A percentile compares a stretch with the other conserved stretches of the same genome.
phyloP scores from a whole-genome alignment of 208 protist species.

The Leishmania lainsoni region DNA sequence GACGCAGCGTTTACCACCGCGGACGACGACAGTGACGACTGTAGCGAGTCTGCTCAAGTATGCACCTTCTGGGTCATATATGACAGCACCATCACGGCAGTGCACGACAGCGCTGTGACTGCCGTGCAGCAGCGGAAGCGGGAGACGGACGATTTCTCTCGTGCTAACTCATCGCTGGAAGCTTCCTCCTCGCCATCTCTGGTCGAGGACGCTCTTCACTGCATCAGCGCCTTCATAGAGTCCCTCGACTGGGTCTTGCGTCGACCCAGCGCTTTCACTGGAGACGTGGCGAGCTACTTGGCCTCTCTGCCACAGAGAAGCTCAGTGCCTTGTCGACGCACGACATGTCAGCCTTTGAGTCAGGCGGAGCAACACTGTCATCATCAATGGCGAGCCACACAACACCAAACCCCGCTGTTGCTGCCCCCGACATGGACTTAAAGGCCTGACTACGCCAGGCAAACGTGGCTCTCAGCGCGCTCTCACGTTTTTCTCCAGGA shows the following conservation, averaged over 20 bases:
- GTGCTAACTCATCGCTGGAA: neutral
- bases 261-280: slow-evolving; percentile 3
- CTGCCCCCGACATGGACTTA: neutral
- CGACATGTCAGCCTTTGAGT: neutral
- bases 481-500: slow-evolving; percentile 11
- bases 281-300: slow-evolving; percentile 2
- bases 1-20: neutral
- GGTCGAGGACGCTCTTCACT: neutral
- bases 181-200: neutral
- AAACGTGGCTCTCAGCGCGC: slow-evolving; percentile 1
- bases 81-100: slow-evolving; percentile 9
- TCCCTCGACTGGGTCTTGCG: slow-evolving; percentile 26
- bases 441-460: slow-evolving; percentile 13
- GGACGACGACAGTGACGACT: neutral
- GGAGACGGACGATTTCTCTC: neutral
- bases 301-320: slow-evolving; percentile 9
- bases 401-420: neutral
- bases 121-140: slow-evolving; percentile 9
- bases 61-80: slow-evolving; percentile 23
- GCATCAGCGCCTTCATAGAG: slow-evolving; percentile 11
- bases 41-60: slow-evolving; percentile 12
- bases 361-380: neutral
- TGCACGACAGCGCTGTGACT: slow-evolving; percentile 13
- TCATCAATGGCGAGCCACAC: neutral
- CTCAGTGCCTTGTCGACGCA: slow-evolving; percentile 1